Evolutionary conservation across 2,329 filamentous ascomycete species (phyloP).

Genomic region (Hymenoscyphus infarciens): DNA sequence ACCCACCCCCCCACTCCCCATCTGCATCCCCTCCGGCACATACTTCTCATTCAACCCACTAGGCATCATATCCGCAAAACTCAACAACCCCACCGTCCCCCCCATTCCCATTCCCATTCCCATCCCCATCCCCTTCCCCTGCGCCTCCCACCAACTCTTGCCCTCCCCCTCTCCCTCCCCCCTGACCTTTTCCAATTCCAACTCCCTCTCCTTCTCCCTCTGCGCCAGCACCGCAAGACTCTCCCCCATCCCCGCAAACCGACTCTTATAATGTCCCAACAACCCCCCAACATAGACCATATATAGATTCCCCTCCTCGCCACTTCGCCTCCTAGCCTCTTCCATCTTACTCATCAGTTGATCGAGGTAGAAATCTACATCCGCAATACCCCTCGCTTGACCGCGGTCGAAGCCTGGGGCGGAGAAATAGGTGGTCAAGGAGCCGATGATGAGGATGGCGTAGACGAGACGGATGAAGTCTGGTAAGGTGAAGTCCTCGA

Average conservation of each 20-base stretch:
- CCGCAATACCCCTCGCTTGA: conserved; percentile 14
- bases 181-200: not conserved
- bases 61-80: not conserved
- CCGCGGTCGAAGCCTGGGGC: conserved; percentile 13
- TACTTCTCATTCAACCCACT: too few relatives aligned
- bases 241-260: conserved; percentile 12
- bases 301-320: conserved; percentile 10
- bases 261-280: conserved; percentile 15
- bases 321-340: not conserved
- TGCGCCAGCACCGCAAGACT: not conserved
- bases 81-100: not conserved
- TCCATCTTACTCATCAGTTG: conserved; percentile 15
- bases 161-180: not conserved
- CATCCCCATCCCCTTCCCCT: not conserved
- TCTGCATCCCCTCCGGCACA: too few relatives aligned
- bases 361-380: conserved; percentile 23
- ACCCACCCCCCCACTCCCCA: not conserved
- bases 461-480: conserved; percentile 24
- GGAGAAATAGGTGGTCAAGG: conserved; percentile 16
- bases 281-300: conserved; percentile 14
- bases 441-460: conserved; percentile 21
- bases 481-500: conserved; percentile 12
- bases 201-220: not conserved
- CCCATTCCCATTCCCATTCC: not conserved
- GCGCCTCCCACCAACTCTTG: not conserved